A percentile compares a stretch with the other conserved stretches of the same genome.
Evolutionary conservation across 2,329 filamentous ascomycete species (phyloP).

Genomic region (Aspergillus fischeri): DNA sequence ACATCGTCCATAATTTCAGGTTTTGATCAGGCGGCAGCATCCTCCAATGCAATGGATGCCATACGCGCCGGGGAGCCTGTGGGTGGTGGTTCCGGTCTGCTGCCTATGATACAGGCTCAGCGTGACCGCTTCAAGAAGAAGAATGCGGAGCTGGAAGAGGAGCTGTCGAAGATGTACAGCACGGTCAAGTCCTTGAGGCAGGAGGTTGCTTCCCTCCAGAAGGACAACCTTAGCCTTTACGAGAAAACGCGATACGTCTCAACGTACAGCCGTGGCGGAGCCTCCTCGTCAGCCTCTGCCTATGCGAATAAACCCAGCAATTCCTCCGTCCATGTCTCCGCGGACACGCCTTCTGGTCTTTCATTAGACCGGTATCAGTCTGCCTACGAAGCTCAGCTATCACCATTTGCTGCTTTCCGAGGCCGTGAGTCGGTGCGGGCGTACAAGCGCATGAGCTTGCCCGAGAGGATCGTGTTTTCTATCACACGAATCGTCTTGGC

Average conservation of each 20-base stretch:
- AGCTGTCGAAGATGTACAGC: constrained; percentile 78
- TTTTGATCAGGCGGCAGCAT: constrained; percentile 66
- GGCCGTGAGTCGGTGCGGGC: constrained; percentile 89
- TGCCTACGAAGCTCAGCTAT: constrained; percentile 92
- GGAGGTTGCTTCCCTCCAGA: constrained; percentile 87
- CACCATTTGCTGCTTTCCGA: constrained; percentile 90
- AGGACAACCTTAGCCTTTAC: constrained; percentile 92
- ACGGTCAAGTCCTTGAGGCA: constrained; percentile 81
- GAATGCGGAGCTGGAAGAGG: constrained; percentile 83
- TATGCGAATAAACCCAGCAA: constrained; percentile 68
- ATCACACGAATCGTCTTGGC: constrained; percentile 87
- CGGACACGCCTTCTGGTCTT: constrained; percentile 58
- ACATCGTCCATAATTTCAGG: constrained; percentile 98
- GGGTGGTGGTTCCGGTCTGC: constrained; percentile 76
- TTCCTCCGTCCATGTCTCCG: constrained; percentile 61
- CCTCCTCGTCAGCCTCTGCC: constrained; percentile 59
- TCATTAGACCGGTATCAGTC: constrained; percentile 81
- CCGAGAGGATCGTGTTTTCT: constrained; percentile 85
- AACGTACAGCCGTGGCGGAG: constrained; percentile 74
- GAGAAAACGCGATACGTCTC: constrained; percentile 97
- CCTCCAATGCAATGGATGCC: constrained; percentile 51
- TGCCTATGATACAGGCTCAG: constrained; percentile 98
- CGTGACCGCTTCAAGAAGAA: constrained; percentile 97
- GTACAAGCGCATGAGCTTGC: constrained; percentile 87
- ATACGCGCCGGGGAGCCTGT: constrained; percentile 63